Evolutionary conservation across 805 yeast species (phyloP).

Genomic region (Candida alai): DNA sequence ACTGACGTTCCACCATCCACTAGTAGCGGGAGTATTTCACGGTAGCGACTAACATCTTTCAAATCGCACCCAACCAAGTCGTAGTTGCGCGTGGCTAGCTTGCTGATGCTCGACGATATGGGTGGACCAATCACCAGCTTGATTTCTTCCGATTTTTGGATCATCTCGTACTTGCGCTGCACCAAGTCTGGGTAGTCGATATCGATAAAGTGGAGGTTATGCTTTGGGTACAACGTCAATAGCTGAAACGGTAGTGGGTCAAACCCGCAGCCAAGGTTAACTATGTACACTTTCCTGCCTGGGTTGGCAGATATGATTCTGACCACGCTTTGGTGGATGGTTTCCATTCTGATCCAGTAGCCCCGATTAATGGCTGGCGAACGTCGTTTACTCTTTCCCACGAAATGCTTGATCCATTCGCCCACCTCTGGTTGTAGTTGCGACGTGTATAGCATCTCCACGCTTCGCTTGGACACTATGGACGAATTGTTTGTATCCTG

Average conservation of each 20-base stretch:
- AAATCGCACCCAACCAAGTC: constrained; percentile 66
- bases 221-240: constrained; percentile 27
- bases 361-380: constrained; percentile 83
- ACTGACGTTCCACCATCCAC: constrained; percentile 26
- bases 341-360: constrained; percentile 76
- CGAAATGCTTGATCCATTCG: constrained; percentile 64
- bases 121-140: constrained; percentile 39
- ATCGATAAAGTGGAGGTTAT: constrained; percentile 52
- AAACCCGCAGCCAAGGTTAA: constrained; percentile 80
- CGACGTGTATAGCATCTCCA: constrained; percentile 54
- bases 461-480: constrained; percentile 78
- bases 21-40: constrained; percentile 22
- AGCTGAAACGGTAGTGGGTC: constrained; percentile 41
- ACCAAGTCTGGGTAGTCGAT: constrained; percentile 74
- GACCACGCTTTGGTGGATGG: constrained; percentile 51
- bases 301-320: constrained; percentile 36
- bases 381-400: constrained; percentile 59
- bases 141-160: constrained; percentile 46
- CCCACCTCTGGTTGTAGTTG: constrained; percentile 29
- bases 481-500: constrained; percentile 85
- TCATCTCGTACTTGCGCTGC: constrained; percentile 49
- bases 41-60: constrained; percentile 41
- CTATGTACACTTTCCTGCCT: constrained; percentile 29
- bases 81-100: constrained; percentile 40
- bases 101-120: constrained; percentile 3